phyloP scores from a whole-genome alignment of 441 rosid species.

The Erodium chrysanthum region DNA sequence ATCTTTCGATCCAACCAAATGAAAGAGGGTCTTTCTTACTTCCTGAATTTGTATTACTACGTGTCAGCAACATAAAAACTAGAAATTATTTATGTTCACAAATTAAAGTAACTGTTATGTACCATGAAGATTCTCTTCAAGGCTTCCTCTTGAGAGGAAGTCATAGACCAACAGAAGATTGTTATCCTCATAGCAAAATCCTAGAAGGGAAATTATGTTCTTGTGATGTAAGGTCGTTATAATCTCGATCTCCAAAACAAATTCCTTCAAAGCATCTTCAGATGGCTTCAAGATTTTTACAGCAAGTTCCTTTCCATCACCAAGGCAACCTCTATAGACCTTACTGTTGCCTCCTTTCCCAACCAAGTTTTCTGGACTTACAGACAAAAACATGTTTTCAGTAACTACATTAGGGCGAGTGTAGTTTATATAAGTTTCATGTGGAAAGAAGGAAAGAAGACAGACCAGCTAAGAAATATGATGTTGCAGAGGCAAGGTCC shows the following conservation, averaged over 20 bases:
- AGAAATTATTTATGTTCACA: neutral
- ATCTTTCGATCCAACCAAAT: slow-evolving; percentile 63
- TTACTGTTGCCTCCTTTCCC: slow-evolving; percentile 91
- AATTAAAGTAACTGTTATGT: neutral
- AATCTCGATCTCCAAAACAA: slow-evolving; percentile 66
- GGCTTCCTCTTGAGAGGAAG: slow-evolving; percentile 74
- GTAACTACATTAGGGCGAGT: neutral
- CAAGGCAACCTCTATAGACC: slow-evolving; percentile 72
- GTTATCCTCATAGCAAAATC: slow-evolving; percentile 65
- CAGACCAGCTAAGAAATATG: slow-evolving; percentile 48
- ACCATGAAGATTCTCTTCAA: slow-evolving; percentile 87
- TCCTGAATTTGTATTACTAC: slow-evolving; percentile 32
- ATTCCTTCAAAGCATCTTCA: slow-evolving; percentile 49
- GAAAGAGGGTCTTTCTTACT: slow-evolving; percentile 37
- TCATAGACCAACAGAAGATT: slow-evolving; percentile 67
- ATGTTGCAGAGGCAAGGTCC: slow-evolving; percentile 50
- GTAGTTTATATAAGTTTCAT: neutral
- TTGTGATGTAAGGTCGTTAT: slow-evolving; percentile 60
- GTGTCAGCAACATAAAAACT: neutral
- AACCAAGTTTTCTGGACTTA: slow-evolving; percentile 54
- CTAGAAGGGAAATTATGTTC: slow-evolving; percentile 68
- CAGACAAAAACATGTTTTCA: neutral
- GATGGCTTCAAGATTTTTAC: slow-evolving; percentile 75
- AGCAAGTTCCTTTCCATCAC: slow-evolving; percentile 76
- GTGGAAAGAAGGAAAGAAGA: slow-evolving; percentile 14